Percentiles rank a stretch among this genome's conserved stretches.
Evolutionary conservation across 78 protist species (phyloP).

Genomic region (Dictyostelium purpureum): DNA sequence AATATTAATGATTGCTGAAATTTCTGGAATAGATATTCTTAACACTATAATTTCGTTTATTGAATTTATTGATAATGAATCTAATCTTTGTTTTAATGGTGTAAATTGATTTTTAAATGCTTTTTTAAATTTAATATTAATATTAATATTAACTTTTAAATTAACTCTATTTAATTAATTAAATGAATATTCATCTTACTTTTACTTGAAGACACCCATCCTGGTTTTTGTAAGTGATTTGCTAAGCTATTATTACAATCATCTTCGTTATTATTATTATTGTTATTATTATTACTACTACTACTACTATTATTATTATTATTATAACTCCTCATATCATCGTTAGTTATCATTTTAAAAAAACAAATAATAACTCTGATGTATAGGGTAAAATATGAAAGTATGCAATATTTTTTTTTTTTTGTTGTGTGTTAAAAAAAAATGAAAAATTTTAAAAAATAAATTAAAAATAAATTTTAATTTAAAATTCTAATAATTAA

Average conservation of each 20-base stretch:
- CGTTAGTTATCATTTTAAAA: too few species aligned
- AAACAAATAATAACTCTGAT: too few species aligned
- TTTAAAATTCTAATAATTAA: too few species aligned
- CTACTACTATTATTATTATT: not conserved
- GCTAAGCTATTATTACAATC: not conserved
- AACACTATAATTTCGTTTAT: slow-evolving; percentile 13
- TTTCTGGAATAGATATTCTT: slow-evolving; percentile 44
- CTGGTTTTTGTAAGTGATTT: too few species aligned
- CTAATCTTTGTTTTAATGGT: slow-evolving; percentile 18
- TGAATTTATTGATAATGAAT: slow-evolving; percentile 7
- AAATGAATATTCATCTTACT: not conserved
- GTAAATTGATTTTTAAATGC: slow-evolving; percentile 44
- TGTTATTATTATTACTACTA: not conserved
- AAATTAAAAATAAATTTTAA: too few species aligned
- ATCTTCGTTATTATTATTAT: not conserved
- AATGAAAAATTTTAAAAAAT: too few species aligned
- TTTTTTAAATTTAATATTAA: not conserved
- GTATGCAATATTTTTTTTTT: too few species aligned
- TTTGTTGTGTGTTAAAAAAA: too few species aligned
- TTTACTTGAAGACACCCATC: slow-evolving; percentile 38
- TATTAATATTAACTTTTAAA: not conserved
- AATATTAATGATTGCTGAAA: not conserved
- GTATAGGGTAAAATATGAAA: too few species aligned
- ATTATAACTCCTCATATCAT: too few species aligned
- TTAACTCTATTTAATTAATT: not conserved